Percentiles rank a stretch among this genome's conserved stretches.
Evolutionary conservation across 257 asterid species (phyloP).

Genomic region (Mentha longifolia): DNA sequence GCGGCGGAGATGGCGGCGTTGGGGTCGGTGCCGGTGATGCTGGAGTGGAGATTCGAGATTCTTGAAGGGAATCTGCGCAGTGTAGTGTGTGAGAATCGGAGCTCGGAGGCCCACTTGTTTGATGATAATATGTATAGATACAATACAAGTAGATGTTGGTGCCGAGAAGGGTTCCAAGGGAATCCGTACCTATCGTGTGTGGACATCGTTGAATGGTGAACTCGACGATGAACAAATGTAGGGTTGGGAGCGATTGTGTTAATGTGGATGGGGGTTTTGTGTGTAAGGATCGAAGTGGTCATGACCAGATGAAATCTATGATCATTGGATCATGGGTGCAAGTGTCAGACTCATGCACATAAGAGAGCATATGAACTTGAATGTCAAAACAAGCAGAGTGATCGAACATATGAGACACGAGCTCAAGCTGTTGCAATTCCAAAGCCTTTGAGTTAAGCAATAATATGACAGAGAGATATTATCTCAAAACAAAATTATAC

Average conservation of each 20-base stretch:
- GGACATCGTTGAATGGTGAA: conserved; percentile 26
- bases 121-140: not conserved
- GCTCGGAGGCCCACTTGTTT: not conserved
- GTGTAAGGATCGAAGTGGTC: not conserved
- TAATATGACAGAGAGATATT: no score
- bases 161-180: conserved; percentile 26
- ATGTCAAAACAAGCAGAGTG: no score
- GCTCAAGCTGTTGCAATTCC: no score
- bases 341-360: no score
- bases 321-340: no score
- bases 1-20: not conserved
- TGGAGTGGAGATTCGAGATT: conserved; percentile 27
- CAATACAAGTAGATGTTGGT: conserved; percentile 14
- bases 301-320: not conserved
- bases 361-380: no score
- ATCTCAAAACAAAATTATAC: no score
- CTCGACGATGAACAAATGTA: not conserved
- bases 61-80: not conserved
- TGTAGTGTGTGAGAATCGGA: not conserved
- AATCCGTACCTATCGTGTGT: conserved; percentile 34
- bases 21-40: conserved; percentile 4
- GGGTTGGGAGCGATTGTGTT: not conserved
- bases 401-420: no score
- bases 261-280: not conserved
- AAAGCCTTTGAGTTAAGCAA: no score